Evolutionary conservation across 2,329 filamentous ascomycete genomes (phyloP).

Genomic region (Aspergillus cejpii): DNA sequence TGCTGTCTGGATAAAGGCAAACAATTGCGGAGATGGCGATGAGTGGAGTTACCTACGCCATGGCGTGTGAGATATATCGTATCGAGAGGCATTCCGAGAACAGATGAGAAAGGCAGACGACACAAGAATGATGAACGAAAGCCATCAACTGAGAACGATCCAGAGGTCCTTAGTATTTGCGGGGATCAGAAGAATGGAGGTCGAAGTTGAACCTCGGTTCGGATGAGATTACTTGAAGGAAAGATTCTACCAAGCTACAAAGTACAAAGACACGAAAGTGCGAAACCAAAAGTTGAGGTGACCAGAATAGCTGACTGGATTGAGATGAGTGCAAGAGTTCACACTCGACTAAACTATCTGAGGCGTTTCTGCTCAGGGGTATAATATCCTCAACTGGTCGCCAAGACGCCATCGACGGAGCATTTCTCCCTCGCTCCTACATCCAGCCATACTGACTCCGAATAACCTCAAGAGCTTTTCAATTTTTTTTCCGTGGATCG

Average conservation of each 20-base stretch:
- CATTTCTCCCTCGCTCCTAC: slow-evolving; percentile 15
- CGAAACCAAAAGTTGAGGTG: slow-evolving; percentile 2
- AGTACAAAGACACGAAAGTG: neutral
- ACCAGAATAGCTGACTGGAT: slow-evolving; percentile 4
- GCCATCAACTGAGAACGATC: too few relatives aligned
- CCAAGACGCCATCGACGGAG: slow-evolving; percentile 19
- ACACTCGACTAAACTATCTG: slow-evolving; percentile 24
- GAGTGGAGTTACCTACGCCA: slow-evolving; percentile 52
- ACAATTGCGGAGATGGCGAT: neutral
- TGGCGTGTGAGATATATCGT: slow-evolving; percentile 69
- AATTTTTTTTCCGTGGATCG: slow-evolving; percentile 17
- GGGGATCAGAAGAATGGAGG: slow-evolving; percentile 13
- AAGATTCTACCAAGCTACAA: neutral
- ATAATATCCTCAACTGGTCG: slow-evolving; percentile 20
- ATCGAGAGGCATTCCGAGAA: slow-evolving; percentile 55
- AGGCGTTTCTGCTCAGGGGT: slow-evolving; percentile 19
- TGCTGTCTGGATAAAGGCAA: neutral
- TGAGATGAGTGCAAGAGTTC: slow-evolving; percentile 12
- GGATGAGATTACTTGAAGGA: neutral
- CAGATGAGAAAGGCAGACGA: neutral
- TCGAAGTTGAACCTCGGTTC: slow-evolving; percentile 9
- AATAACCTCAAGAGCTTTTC: slow-evolving; percentile 27
- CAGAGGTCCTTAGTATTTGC: slow-evolving; percentile 7
- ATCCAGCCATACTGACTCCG: slow-evolving; percentile 17
- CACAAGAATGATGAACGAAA: neutral